Evolutionary conservation across 306 rosid genomes (phyloP), one percentile per base, ranked within the genome.

Genomic region (Boehmeria nivea): DNA sequence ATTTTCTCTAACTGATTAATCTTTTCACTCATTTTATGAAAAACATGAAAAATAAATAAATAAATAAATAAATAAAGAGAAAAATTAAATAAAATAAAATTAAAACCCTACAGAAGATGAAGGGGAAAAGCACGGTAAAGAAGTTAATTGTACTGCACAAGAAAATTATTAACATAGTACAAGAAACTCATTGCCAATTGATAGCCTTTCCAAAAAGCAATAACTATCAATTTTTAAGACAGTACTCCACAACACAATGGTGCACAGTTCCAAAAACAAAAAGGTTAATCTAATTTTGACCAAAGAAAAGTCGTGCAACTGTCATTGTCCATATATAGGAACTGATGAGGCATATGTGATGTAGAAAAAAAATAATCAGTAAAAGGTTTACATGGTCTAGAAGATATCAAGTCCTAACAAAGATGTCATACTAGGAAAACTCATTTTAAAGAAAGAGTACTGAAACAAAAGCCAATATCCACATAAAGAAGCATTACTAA

Each of bases 401-500:
- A 11, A 13, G 44, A 33, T 33, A 54, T 36, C n/a, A 36, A 53
- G 21, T 16, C 37, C 7, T 39, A 25, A 25, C 9, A n/a, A 47
- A 22, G 22, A 51, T 23, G 27, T 18, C 5, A 20, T 8, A 21
- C 43, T 8, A 34, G 39, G 18, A 60, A 21, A 26, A 52, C 42
- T 16, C 42, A 34, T 18, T 10, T 21, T 18, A n/a, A 25, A 43
- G 43, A 26, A 51, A 69, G 38, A 42, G 28, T 40, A 36, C 4
- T 0, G 25, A 12, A 43, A 27, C 28, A 22, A 7, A 48, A 63
- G 15, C 9, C 61, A 48, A 8, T 6, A 22, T 26, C 21, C 64
- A 54, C 25, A 54, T 39, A 23, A 74, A 61, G 64, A 45, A 49
- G 54, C 45, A 75, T 63, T 54, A 68, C 67, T 59, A 66, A 66